These are phyloP conservation scores for Pseudopyrenochaeta lycopersici DNA, from an alignment of 2,329 filamentous ascomycete genomes.

Conservation along the genomic window DNA sequence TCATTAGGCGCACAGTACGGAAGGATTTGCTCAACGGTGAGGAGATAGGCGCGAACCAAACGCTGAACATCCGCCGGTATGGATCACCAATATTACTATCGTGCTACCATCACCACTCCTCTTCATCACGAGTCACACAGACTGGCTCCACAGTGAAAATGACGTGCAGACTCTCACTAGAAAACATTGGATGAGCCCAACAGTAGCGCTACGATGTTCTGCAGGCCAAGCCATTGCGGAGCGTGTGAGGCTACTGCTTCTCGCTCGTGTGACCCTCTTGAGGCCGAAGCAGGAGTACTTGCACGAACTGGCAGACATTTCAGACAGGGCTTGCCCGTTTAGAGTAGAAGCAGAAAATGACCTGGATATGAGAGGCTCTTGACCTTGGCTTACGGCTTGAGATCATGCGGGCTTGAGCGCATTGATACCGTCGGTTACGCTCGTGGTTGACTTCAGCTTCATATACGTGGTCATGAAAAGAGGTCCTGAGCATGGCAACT, in stretches of 20 bases:
- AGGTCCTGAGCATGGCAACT: not conserved
- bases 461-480: conserved; percentile 1
- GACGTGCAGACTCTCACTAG: conserved; percentile 19
- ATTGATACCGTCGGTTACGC: conserved; percentile 32
- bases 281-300: conserved; percentile 25
- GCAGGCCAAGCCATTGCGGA: conserved; percentile 11
- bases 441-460: conserved; percentile 15
- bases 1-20: conserved; percentile 1
- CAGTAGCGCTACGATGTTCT: conserved; percentile 8
- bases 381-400: conserved; percentile 30
- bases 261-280: conserved; percentile 19
- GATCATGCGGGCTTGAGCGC: conserved; percentile 34
- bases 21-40: conserved; percentile 1
- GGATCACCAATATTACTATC: conserved; percentile 16
- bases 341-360: conserved; percentile 14
- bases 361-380: conserved; percentile 25
- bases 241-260: conserved; percentile 11
- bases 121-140: conserved; percentile 3
- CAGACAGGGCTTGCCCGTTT: conserved; percentile 30
- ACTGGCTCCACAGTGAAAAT: conserved; percentile 11
- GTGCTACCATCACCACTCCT: conserved; percentile 11
- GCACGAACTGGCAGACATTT: conserved; percentile 24
- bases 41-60: not conserved
- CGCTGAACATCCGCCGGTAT: conserved; percentile 9
- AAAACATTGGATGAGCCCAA: conserved; percentile 16